phyloP scores from a whole-genome alignment of 768 basidiomycete genomes.

The Mycena indigotica region DNA sequence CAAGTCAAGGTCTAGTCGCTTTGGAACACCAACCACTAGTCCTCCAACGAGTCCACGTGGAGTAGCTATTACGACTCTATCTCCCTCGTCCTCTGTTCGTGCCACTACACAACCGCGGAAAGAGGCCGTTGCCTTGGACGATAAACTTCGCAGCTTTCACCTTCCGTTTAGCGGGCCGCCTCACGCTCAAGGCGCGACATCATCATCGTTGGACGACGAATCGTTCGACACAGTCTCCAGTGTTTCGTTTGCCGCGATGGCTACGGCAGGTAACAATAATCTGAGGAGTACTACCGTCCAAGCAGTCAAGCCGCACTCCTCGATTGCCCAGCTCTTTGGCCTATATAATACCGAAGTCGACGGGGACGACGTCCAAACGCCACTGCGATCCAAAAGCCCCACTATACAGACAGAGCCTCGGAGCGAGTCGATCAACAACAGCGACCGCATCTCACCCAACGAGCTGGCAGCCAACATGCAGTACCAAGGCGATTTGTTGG shows the following conservation, averaged over 20 bases:
- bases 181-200: background rate
- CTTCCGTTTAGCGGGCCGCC: constrained; percentile 14
- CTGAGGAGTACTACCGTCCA: background rate
- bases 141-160: constrained; percentile 7
- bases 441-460: constrained; percentile 18
- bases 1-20: constrained; percentile 3
- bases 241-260: constrained; percentile 15
- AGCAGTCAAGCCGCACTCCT: background rate
- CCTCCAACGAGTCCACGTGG: constrained; percentile 15
- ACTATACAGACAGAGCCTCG: background rate
- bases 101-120: constrained; percentile 1
- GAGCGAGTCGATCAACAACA: constrained; percentile 14
- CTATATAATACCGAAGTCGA: background rate
- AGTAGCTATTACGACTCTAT: constrained; percentile 7
- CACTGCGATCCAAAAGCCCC: constrained; percentile 4
- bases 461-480: constrained; percentile 12
- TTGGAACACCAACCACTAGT: background rate
- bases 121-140: background rate
- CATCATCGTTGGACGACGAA: background rate
- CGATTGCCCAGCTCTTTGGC: background rate
- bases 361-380: constrained; percentile 9
- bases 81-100: background rate
- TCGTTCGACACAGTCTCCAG: constrained; percentile 20
- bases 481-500: background rate
- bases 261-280: background rate